Percentiles rank a stretch among this genome's conserved stretches.
These are phyloP conservation scores for Aspergillus pseudoterreus DNA, from an alignment of 2,329 filamentous ascomycete genomes.

Conservation along the genomic window DNA sequence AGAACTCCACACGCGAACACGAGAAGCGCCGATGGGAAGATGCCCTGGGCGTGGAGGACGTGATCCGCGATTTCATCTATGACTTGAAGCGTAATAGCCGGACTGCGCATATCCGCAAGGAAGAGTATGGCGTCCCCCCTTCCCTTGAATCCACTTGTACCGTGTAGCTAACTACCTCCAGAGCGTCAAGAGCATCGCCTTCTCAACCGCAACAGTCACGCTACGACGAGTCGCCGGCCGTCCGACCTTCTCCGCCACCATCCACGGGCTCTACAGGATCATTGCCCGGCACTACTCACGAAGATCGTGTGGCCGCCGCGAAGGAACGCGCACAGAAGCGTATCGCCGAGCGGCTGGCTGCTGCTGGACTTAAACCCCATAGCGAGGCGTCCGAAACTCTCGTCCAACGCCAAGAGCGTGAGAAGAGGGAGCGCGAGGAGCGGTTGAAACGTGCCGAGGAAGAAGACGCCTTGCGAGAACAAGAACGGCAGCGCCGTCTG, in stretches of 20 bases:
- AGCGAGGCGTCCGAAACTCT: slow-evolving; percentile 75
- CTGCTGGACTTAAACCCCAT: slow-evolving; percentile 83
- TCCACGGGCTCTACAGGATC: slow-evolving; percentile 63
- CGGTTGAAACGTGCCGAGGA: slow-evolving; percentile 87
- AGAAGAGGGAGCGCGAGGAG: slow-evolving; percentile 80
- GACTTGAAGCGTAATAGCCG: slow-evolving; percentile 86
- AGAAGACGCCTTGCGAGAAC: slow-evolving; percentile 83
- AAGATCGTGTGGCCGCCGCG: slow-evolving; percentile 92
- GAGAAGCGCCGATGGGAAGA: slow-evolving; percentile 95
- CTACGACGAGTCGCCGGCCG: slow-evolving; percentile 46
- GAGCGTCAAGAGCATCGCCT: slow-evolving; percentile 53
- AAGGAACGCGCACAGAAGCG: slow-evolving; percentile 95
- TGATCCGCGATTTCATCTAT: slow-evolving; percentile 96
- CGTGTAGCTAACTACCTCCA: slow-evolving; percentile 5
- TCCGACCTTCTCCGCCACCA: slow-evolving; percentile 43
- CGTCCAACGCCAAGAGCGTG: slow-evolving; percentile 81
- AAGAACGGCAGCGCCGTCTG: slow-evolving; percentile 78
- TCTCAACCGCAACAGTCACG: slow-evolving; percentile 50
- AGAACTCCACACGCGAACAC: slow-evolving; percentile 76
- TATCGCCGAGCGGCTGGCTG: slow-evolving; percentile 93
- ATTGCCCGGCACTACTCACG: slow-evolving; percentile 80
- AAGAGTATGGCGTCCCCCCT: slow-evolving; percentile 47
- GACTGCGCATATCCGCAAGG: slow-evolving; percentile 64
- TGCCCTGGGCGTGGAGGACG: slow-evolving; percentile 90
- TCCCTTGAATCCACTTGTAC: neutral